Percentiles rank a stretch among this genome's conserved stretches.
Evolutionary conservation across 2,329 filamentous ascomycete species (phyloP).

Genomic region (Diaporthe australafricana): DNA sequence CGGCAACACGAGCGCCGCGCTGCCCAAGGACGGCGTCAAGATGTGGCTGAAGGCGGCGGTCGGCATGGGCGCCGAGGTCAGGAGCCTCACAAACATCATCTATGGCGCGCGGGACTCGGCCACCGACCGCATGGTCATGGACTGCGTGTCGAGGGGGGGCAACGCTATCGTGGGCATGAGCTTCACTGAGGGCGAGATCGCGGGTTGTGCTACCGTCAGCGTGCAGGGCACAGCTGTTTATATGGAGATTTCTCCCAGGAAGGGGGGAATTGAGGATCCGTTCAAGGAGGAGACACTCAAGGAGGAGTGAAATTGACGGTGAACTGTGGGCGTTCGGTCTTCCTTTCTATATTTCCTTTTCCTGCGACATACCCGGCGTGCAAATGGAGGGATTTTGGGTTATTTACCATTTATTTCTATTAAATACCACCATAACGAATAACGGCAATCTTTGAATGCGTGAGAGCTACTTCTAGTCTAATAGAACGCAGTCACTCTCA

Average conservation of each 20-base stretch:
- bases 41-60: slow-evolving; percentile 27
- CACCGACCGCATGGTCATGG: slow-evolving; percentile 65
- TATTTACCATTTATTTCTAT: background rate
- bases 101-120: slow-evolving; percentile 70
- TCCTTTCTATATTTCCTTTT: background rate
- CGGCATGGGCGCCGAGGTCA: slow-evolving; percentile 68
- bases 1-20: slow-evolving; percentile 46
- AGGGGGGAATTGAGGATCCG: slow-evolving; percentile 14
- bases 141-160: slow-evolving; percentile 67
- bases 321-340: too few relatives aligned
- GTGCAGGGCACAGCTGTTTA: slow-evolving; percentile 31
- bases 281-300: slow-evolving; percentile 15
- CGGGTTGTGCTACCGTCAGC: slow-evolving; percentile 22
- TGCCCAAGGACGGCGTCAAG: slow-evolving; percentile 33
- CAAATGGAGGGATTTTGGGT: background rate
- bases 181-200: slow-evolving; percentile 67
- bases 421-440: background rate
- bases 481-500: background rate
- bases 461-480: background rate
- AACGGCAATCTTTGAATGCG: background rate
- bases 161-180: slow-evolving; percentile 70
- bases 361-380: slow-evolving; percentile 10
- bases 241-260: slow-evolving; percentile 9
- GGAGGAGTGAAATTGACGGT: background rate
- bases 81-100: slow-evolving; percentile 69